Conservation (phyloP, 805 yeast species). For the Kockiozyma suomiensis region DNA sequence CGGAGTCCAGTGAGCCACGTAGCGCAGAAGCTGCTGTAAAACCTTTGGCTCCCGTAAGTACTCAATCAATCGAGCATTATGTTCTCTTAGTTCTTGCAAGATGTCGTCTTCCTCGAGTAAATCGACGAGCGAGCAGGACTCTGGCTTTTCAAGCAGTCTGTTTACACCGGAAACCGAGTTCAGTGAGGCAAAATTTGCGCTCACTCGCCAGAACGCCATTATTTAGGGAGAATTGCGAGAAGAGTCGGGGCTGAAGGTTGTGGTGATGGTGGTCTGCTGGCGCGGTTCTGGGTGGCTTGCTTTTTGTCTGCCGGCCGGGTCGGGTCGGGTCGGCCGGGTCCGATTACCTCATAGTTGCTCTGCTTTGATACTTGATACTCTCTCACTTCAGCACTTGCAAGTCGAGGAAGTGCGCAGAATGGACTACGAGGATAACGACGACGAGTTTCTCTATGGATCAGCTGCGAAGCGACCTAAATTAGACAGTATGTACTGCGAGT, state of each 20-base stretch:
- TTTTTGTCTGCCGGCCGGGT: background rate
- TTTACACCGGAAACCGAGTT: slow-evolving; percentile 47
- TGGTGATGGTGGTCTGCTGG: background rate
- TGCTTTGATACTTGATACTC: no score
- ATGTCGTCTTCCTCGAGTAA: slow-evolving; percentile 75
- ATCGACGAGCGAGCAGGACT: slow-evolving; percentile 48
- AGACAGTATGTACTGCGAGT: slow-evolving; percentile 22
- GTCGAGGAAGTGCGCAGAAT: background rate
- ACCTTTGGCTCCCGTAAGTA: slow-evolving; percentile 78
- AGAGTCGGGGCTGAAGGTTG: background rate
- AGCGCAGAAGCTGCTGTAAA: slow-evolving; percentile 65
- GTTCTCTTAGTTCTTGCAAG: slow-evolving; percentile 69
- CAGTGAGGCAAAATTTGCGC: slow-evolving; percentile 46
- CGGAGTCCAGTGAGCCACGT: slow-evolving; percentile 45
- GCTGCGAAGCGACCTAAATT: slow-evolving; percentile 41
- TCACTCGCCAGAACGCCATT: slow-evolving; percentile 65
- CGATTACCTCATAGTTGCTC: background rate
- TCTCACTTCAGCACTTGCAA: no score
- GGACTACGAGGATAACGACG: slow-evolving; percentile 58
- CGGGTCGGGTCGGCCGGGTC: background rate
- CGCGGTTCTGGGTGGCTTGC: background rate
- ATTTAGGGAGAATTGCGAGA: background rate
- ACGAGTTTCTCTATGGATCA: slow-evolving; percentile 64
- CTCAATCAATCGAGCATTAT: slow-evolving; percentile 75
- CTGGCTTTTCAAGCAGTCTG: slow-evolving; percentile 50